Percentiles rank a stretch among this genome's conserved stretches.
Evolutionary conservation across 805 yeast species (phyloP).

Genomic region (Yamadazyma sp.): DNA sequence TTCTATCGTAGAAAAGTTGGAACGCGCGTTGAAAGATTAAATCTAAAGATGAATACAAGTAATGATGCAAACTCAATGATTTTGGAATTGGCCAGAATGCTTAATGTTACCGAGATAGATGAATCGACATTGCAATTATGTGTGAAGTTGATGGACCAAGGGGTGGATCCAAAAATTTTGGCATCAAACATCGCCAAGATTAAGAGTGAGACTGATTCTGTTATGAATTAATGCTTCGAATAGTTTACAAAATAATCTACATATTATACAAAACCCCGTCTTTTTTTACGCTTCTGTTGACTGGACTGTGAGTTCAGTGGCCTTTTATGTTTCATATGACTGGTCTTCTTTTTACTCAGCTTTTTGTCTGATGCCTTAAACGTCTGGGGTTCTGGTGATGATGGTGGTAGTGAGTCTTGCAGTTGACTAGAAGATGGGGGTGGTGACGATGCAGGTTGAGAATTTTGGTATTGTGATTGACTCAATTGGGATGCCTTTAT

Average conservation of each 20-base stretch:
- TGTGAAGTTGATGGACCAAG: conserved; percentile 31
- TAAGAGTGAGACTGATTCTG: conserved; percentile 22
- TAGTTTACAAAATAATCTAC: conserved; percentile 4
- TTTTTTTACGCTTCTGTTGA: conserved; percentile 22
- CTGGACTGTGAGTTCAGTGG: background rate
- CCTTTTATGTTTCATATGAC: no score
- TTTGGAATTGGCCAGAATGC: conserved; percentile 22
- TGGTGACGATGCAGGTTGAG: background rate
- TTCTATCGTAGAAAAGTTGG: background rate
- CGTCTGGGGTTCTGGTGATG: background rate
- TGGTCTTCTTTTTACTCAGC: no score
- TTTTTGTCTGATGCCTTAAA: no score
- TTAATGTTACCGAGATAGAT: conserved; percentile 23
- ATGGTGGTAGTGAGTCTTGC: background rate
- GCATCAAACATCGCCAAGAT: conserved; percentile 25
- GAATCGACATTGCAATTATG: conserved; percentile 30
- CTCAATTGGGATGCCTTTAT: background rate
- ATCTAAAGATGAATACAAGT: no score
- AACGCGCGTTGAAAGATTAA: background rate
- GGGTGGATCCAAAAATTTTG: conserved; percentile 35
- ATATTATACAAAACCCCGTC: conserved; percentile 46
- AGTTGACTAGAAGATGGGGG: background rate
- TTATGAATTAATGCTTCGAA: conserved; percentile 6
- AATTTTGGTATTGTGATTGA: no score
- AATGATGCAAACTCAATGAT: conserved; percentile 13